Percentiles rank a stretch among this genome's conserved stretches.
These are phyloP conservation scores for Trametopsis cervina DNA, from an alignment of 768 basidiomycete genomes.

Conservation along the genomic window DNA sequence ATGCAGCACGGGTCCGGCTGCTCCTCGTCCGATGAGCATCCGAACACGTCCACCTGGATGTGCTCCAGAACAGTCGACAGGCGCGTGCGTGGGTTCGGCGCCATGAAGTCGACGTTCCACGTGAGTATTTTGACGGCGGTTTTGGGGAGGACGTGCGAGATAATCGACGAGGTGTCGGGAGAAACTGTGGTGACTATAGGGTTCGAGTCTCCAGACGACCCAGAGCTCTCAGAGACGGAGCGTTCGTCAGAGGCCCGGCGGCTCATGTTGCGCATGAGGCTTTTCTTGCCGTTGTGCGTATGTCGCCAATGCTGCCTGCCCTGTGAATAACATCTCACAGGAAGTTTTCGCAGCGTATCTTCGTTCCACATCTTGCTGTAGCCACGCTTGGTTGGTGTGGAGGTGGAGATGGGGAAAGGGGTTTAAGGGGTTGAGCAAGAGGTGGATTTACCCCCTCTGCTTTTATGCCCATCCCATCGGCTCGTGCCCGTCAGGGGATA, in stretches of 20 bases:
- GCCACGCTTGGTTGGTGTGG: background rate
- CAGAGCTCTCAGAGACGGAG: background rate
- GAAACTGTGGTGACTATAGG: background rate
- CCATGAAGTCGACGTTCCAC: constrained; percentile 63
- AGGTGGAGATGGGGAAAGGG: too few species aligned
- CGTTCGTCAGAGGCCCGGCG: background rate
- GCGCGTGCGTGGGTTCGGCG: constrained; percentile 33
- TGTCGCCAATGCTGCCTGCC: background rate
- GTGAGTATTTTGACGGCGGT: constrained; percentile 36
- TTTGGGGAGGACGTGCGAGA: background rate
- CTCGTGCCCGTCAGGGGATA: background rate
- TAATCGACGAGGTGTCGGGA: background rate
- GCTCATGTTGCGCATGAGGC: background rate
- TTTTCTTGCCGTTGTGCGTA: background rate
- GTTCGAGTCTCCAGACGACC: background rate
- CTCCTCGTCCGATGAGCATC: constrained; percentile 28
- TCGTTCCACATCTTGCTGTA: background rate
- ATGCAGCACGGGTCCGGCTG: constrained; percentile 55
- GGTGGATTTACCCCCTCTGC: background rate
- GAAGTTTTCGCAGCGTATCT: background rate
- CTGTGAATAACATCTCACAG: background rate
- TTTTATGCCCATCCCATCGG: background rate
- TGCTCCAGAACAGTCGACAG: constrained; percentile 43
- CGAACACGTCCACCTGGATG: constrained; percentile 46
- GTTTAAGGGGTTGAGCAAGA: background rate